phyloP scores from a whole-genome alignment of 202 grass and related monocot species.

The Carex arenaria region DNA sequence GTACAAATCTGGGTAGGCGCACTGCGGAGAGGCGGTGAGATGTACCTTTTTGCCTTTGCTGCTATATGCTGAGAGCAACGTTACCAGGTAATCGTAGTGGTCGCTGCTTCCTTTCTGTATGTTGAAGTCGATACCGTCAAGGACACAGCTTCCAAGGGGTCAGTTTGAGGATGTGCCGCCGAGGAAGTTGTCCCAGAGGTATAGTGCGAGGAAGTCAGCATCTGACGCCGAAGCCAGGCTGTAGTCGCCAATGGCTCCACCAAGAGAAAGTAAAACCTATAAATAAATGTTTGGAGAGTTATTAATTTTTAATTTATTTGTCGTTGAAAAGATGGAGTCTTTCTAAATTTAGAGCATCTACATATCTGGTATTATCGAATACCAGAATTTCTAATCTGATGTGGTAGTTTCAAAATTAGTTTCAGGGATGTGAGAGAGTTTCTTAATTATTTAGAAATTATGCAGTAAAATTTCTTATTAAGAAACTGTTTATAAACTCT shows the following conservation, averaged over 20 bases:
- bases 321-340: not conserved
- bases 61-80: constrained; percentile 20
- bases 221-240: constrained; percentile 41
- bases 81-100: constrained; percentile 51
- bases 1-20: constrained; percentile 52
- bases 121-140: constrained; percentile 74
- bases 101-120: constrained; percentile 36
- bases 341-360: not conserved
- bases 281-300: not conserved
- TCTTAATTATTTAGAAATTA: too few species aligned
- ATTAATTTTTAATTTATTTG: not conserved
- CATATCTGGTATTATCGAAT: too few species aligned
- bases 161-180: constrained; percentile 35
- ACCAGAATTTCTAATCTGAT: too few species aligned
- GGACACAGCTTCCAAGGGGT: constrained; percentile 66
- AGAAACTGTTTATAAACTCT: too few species aligned
- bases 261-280: constrained; percentile 57
- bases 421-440: too few species aligned
- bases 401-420: too few species aligned
- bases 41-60: constrained; percentile 11
- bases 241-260: constrained; percentile 41
- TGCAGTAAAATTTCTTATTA: too few species aligned
- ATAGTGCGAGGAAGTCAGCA: constrained; percentile 40
- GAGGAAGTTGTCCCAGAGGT: constrained; percentile 64
- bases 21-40: constrained; percentile 63